Evolutionary conservation across 2,329 filamentous ascomycete species (phyloP), one percentile per base, ranked within the genome.

Genomic region (Teratosphaeria zuluensis): DNA sequence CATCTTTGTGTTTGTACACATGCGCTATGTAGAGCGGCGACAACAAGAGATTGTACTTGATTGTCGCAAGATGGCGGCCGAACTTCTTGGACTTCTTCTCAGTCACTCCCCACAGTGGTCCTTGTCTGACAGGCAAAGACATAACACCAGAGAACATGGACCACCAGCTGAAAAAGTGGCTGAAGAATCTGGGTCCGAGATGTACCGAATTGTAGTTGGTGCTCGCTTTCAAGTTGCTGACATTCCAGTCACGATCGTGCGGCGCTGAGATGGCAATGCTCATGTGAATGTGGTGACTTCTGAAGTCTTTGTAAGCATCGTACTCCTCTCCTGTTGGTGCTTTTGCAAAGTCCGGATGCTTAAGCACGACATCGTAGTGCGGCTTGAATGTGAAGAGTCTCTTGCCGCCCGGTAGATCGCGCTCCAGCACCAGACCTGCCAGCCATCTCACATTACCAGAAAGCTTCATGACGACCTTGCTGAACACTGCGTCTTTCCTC

Each of bases 71-170:
- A 74, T 99, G 95, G 55, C 94, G 84, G 14, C 92, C 92, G 72
- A 99, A 99, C 72, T 99, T 99, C 77, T 99, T 99, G 79, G 90
- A 96, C 53, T 90, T 94, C 78, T 96, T 96, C 66, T 96, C 94
- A 28, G 91, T 83, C 0, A 90, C 91, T 5, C 92, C 92, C 85
- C 92, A 99, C 2, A 99, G 80, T 53, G 83, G 82, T 16, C 94
- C 94, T 76, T 99, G 95, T 0, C 94, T 89, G 59, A 99, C 88
- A 11, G 94, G 95, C 31, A 99, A 80, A 11, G 92, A 95, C 86
- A 97, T 91, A 8, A 92, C 88, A 1, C 92, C 92, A 8, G 91
- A 91, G 74, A 99, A 99, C 65, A 97, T 84, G 0, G 89, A 92
- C 91, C 92, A 97, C 94, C 94, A 99, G 59, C 86, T 85, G 76